These are phyloP conservation scores for Euphrasia arctica DNA, from an alignment of 305 asterid species.

Conservation along the genomic window DNA sequence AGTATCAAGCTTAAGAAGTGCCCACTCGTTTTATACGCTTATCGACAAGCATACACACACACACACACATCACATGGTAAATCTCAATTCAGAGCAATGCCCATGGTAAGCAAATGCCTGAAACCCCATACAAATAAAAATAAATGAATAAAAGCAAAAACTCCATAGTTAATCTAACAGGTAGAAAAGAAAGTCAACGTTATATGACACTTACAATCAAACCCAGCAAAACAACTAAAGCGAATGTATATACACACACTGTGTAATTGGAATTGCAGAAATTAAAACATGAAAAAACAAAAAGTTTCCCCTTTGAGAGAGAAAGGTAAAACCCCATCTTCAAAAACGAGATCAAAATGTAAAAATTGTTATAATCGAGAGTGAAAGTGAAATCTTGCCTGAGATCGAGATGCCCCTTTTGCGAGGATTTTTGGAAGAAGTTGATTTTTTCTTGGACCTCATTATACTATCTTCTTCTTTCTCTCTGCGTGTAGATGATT, in stretches of 20 bases:
- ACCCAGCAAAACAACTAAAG: conserved; percentile 9
- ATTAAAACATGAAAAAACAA: neutral
- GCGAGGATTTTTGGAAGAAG: conserved; percentile 25
- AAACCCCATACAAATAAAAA: neutral
- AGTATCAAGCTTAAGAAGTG: too few relatives aligned
- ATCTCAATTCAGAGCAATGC: conserved; percentile 4
- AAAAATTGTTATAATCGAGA: neutral
- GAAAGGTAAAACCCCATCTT: neutral
- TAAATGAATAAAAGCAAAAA: neutral
- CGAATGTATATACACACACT: conserved; percentile 10
- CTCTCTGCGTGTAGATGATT: too few relatives aligned
- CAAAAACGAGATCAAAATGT: conserved; percentile 7
- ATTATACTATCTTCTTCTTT: conserved; percentile 20
- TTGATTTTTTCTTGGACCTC: conserved; percentile 36
- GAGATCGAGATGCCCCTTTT: conserved; percentile 34
- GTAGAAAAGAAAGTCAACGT: conserved; percentile 22
- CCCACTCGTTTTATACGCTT: too few relatives aligned
- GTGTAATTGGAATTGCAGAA: conserved; percentile 6
- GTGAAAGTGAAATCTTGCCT: conserved; percentile 28
- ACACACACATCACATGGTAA: too few relatives aligned
- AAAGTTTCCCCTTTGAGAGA: neutral
- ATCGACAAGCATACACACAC: too few relatives aligned
- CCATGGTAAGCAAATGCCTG: conserved; percentile 9
- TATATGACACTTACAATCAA: conserved; percentile 18
- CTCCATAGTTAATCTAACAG: conserved; percentile 2